Evolutionary conservation across 73 alveolate species (phyloP).

Genomic region (Tetrahymena thermophila): DNA sequence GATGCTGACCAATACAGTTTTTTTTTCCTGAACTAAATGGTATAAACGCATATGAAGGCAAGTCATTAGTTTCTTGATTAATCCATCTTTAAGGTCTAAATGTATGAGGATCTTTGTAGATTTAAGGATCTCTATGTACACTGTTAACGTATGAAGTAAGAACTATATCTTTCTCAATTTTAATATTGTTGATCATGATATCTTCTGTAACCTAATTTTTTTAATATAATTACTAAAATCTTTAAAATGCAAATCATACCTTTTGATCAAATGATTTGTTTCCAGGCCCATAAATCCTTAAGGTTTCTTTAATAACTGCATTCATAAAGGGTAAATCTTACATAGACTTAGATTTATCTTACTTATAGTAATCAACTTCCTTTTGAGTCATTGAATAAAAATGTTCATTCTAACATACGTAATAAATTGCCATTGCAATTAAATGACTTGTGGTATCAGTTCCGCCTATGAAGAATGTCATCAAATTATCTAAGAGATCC

Average conservation of each 20-base stretch:
- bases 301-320: neutral
- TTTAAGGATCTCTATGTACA: neutral
- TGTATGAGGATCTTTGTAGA: neutral
- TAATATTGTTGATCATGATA: neutral
- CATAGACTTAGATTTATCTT: neutral
- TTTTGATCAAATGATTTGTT: neutral
- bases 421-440: neutral
- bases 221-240: neutral
- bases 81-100: neutral
- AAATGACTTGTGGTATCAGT: neutral
- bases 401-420: neutral
- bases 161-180: neutral
- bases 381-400: neutral
- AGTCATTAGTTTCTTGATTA: neutral
- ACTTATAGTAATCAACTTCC: neutral
- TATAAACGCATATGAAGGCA: neutral
- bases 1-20: conserved; percentile 34
- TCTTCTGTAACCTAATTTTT: neutral
- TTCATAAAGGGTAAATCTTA: neutral
- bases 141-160: neutral
- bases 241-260: neutral
- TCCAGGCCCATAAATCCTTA: neutral
- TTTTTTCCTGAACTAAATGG: conserved; percentile 40
- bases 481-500: neutral
- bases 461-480: neutral